Percentiles rank a stretch among this genome's conserved stretches.
These are phyloP conservation scores for Penicillium sclerotiorum DNA, from an alignment of 2,329 filamentous ascomycete genomes.

Conservation along the genomic window DNA sequence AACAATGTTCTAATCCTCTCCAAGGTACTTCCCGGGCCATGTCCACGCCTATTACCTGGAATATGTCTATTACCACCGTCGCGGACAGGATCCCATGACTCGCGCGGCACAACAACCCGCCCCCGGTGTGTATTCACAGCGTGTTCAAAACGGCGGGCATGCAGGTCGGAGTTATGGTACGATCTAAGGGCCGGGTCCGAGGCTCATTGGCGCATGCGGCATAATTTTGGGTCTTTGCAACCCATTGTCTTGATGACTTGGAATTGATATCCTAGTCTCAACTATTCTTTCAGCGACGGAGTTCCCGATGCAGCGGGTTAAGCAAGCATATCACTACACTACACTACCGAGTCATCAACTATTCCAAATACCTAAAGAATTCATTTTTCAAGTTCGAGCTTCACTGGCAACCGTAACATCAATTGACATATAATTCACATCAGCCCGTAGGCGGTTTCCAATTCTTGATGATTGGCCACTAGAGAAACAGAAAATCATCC, in stretches of 20 bases:
- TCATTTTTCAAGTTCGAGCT: too few species aligned
- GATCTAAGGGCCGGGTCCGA: slow-evolving; percentile 4
- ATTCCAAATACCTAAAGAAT: too few species aligned
- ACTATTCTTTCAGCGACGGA: not conserved
- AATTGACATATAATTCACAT: too few species aligned
- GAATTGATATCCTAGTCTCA: not conserved
- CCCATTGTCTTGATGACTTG: not conserved
- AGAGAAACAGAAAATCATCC: too few species aligned
- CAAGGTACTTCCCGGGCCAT: slow-evolving; percentile 73
- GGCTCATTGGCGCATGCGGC: not conserved
- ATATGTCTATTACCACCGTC: slow-evolving; percentile 79
- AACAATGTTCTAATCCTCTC: not conserved
- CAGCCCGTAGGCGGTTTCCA: too few species aligned
- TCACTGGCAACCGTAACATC: too few species aligned
- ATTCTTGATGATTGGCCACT: too few species aligned
- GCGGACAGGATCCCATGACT: slow-evolving; percentile 27
- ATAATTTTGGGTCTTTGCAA: not conserved
- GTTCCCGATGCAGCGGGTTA: not conserved
- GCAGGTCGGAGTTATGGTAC: slow-evolving; percentile 29
- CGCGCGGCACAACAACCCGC: slow-evolving; percentile 26
- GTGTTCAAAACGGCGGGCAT: slow-evolving; percentile 42
- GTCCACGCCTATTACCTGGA: slow-evolving; percentile 80
- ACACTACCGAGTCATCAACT: too few species aligned
- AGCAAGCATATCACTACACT: too few species aligned
- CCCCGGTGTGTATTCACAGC: slow-evolving; percentile 44